Base-by-base conservation (phyloP, 495 filamentous ascomycete species). In the Penicillium waksmanii region DNA sequence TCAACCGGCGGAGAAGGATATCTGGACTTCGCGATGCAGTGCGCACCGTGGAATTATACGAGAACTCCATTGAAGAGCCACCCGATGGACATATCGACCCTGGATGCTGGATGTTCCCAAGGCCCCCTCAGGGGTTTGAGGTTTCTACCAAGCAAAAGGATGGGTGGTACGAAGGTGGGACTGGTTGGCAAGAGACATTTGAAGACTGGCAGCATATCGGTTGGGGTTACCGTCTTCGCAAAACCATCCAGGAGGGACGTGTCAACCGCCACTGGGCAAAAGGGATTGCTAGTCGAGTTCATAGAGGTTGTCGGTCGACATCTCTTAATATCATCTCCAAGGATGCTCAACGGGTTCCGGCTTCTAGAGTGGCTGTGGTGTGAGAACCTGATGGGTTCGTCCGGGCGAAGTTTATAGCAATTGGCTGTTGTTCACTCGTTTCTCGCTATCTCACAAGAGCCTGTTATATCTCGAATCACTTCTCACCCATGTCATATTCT, bases 111-210 rank as follows among this genome's bases (percentile, higher is more conserved):
- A 70, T 74, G 31, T 67, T 80, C 33, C 75, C 73, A 21, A 77
- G 71, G 53, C 78, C 78, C 2, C 78, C 76, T 1, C 76, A 80
- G 52, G 78, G 76, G 0, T 69, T 73, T 53, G 62, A 64, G 25
- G 64, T 77, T 56, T 76, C 76, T 1, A 69, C 61, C 12, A 66
- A 64, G 18, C 75, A 80, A 49, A 65, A 62, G 53, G 66, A 71
- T 11, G 66, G 66, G 7, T 79, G 73, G 64, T 80, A 78, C 43
- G 74, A 79, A 54, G 73, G 75, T 55, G 78, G 74, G 3, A 61
- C 71, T 3, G 77, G 74, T 12, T 78, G 74, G 74, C 77, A 79
- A 53, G 78, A 79, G 51, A 77, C 61, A 43, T 62, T 79, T 1
- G 63, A 71, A 8, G 73, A 79, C 31, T 80, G 76, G 78, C 72